A percentile compares a stretch with the other conserved stretches of the same genome.
Evolutionary conservation across 768 basidiomycete genomes (phyloP).

Genomic region (Boletus reticuloceps): DNA sequence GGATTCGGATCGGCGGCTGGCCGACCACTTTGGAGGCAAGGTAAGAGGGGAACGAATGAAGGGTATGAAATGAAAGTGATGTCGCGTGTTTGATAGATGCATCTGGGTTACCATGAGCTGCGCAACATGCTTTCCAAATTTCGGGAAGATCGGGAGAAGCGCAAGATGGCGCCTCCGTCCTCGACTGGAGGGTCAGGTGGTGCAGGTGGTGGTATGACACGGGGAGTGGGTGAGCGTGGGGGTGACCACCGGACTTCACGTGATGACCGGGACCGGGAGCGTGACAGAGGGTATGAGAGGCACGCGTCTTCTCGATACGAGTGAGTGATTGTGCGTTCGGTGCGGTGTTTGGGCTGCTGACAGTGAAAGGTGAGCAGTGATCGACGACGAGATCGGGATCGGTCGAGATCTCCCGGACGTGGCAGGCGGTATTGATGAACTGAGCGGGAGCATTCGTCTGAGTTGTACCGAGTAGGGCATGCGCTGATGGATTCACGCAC

Average conservation of each 20-base stretch:
- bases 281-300: slow-evolving; percentile 68
- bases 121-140: slow-evolving; percentile 92
- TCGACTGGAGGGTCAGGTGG: slow-evolving; percentile 35
- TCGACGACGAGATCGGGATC: slow-evolving; percentile 69
- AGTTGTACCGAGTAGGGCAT: not conserved
- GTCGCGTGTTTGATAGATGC: slow-evolving; percentile 69
- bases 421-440: slow-evolving; percentile 49
- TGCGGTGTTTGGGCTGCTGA: slow-evolving; percentile 17
- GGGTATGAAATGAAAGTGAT: slow-evolving; percentile 23
- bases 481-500: slow-evolving; percentile 5
- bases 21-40: slow-evolving; percentile 99
- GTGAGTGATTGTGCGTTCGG: slow-evolving; percentile 42
- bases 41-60: slow-evolving; percentile 45
- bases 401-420: slow-evolving; percentile 68
- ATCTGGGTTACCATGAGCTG: slow-evolving; percentile 97
- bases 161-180: slow-evolving; percentile 57
- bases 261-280: slow-evolving; percentile 65
- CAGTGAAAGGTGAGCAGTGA: slow-evolving; percentile 41
- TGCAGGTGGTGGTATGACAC: slow-evolving; percentile 31
- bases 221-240: slow-evolving; percentile 42
- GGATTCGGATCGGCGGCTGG: slow-evolving; percentile 96
- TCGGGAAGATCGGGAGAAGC: slow-evolving; percentile 85
- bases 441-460: slow-evolving; percentile 17
- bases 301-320: slow-evolving; percentile 71
- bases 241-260: slow-evolving; percentile 59